Conservation (phyloP, 345 rosid species). For the Kandelia obovata region DNA sequence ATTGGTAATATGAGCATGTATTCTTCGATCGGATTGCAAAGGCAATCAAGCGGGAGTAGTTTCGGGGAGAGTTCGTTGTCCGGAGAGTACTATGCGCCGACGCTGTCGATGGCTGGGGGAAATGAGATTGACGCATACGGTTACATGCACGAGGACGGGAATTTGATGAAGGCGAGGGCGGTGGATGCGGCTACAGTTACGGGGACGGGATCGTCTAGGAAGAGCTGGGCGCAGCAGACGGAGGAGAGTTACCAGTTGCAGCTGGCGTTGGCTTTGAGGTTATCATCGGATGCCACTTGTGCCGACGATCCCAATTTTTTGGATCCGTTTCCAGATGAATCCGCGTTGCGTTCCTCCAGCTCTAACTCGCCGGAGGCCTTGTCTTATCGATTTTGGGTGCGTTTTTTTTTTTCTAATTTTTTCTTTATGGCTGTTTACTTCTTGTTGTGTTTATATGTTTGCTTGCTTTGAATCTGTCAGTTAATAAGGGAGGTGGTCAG, state of each 20-base stretch:
- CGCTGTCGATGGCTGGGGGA: slow-evolving; percentile 52
- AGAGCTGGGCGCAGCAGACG: slow-evolving; percentile 99
- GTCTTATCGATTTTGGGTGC: slow-evolving; percentile 96
- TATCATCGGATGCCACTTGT: slow-evolving; percentile 86
- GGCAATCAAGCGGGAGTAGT: slow-evolving; percentile 98
- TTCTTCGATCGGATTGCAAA: slow-evolving; percentile 62
- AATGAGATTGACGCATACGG: slow-evolving; percentile 67
- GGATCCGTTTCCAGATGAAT: slow-evolving; percentile 83
- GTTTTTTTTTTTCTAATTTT: neutral
- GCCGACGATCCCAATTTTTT: slow-evolving; percentile 94
- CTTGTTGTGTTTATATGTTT: neutral
- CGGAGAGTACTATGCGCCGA: slow-evolving; percentile 75
- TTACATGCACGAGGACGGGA: slow-evolving; percentile 54
- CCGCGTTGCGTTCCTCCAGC: slow-evolving; percentile 44
- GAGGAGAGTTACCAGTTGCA: slow-evolving; percentile 99
- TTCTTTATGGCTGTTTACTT: slow-evolving; percentile 2
- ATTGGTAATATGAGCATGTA: slow-evolving; percentile 41
- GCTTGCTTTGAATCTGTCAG: neutral
- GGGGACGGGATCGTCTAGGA: slow-evolving; percentile 57
- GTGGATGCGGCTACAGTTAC: slow-evolving; percentile 23
- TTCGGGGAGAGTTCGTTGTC: slow-evolving; percentile 93
- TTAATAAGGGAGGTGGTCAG: no score
- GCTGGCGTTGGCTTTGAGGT: slow-evolving; percentile 89
- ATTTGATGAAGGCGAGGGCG: slow-evolving; percentile 36
- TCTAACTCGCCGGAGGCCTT: slow-evolving; percentile 62